Conservation (phyloP, 805 yeast genomes). For the Alloascoidea hylecoeti region DNA sequence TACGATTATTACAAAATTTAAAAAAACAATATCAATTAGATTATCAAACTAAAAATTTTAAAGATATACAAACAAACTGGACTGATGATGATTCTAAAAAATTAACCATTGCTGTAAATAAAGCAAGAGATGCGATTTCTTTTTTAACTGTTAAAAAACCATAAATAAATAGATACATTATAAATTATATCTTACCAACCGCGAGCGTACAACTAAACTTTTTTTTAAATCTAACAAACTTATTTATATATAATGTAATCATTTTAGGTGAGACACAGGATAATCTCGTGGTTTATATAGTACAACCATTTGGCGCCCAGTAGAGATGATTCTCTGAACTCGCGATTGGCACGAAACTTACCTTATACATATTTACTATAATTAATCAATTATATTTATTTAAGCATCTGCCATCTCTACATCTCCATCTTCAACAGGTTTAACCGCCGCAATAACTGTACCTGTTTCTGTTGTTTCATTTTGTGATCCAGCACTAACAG, state of each 20-base stretch:
- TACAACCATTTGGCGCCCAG: slow-evolving; percentile 6
- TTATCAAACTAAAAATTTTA: slow-evolving; percentile 27
- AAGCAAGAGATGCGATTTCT: slow-evolving; percentile 48
- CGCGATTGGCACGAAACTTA: slow-evolving; percentile 1
- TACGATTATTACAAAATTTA: slow-evolving; percentile 23
- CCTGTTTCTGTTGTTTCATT: slow-evolving; percentile 6
- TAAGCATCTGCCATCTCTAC: slow-evolving; percentile 8
- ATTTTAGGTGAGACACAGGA: slow-evolving; percentile 8
- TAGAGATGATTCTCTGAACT: slow-evolving; percentile 3
- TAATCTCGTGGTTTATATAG: slow-evolving; percentile 7
- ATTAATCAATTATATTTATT: slow-evolving; percentile 1
- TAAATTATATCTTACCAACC: slow-evolving; percentile 1
- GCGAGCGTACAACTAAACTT: not conserved
- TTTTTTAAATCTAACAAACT: slow-evolving; percentile 6
- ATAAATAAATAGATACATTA: not conserved
- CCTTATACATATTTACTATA: slow-evolving; percentile 2
- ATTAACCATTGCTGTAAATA: slow-evolving; percentile 28
- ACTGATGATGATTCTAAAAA: slow-evolving; percentile 29
- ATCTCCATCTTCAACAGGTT: slow-evolving; percentile 6
- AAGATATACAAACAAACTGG: slow-evolving; percentile 34
- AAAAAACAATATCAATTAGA: slow-evolving; percentile 28
- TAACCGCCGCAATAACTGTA: slow-evolving; percentile 5
- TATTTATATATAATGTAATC: slow-evolving; percentile 8
- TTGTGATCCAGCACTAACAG: not conserved
- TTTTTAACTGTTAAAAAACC: slow-evolving; percentile 31